Conservation (phyloP, 108 stramenopile genomes). For the Nannochloropsis oceanica region DNA sequence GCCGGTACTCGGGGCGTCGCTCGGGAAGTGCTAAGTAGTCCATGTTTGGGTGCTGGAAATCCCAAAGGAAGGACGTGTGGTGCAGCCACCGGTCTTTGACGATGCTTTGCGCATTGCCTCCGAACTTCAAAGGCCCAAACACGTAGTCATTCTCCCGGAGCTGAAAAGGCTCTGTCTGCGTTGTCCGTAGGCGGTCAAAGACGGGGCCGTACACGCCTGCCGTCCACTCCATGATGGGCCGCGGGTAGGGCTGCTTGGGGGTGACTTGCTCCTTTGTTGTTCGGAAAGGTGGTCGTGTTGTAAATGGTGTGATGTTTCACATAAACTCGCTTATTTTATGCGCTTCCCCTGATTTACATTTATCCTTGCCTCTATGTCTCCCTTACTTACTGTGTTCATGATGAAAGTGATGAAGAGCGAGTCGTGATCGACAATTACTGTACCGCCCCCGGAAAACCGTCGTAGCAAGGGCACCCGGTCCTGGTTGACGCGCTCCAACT, state of each 20-base stretch:
- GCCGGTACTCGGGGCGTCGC: slow-evolving; percentile 18
- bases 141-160: slow-evolving; percentile 27
- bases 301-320: background rate
- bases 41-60: slow-evolving; percentile 6
- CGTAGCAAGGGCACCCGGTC: slow-evolving; percentile 11
- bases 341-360: no score
- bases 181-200: background rate
- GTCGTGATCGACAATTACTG: slow-evolving; percentile 21
- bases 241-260: slow-evolving; percentile 9
- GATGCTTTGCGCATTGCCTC: slow-evolving; percentile 27
- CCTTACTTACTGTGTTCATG: slow-evolving; percentile 6
- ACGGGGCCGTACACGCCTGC: slow-evolving; percentile 12
- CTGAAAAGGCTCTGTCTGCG: background rate
- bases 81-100: slow-evolving; percentile 23
- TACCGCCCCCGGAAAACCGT: slow-evolving; percentile 24
- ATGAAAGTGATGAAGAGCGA: slow-evolving; percentile 13
- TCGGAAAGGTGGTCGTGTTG: background rate
- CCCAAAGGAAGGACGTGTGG: slow-evolving; percentile 29
- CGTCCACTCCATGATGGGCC: slow-evolving; percentile 20
- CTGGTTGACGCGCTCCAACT: background rate
- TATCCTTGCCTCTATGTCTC: no score
- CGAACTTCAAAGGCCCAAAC: slow-evolving; percentile 18
- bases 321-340: no score
- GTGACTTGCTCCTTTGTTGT: background rate
- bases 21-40: slow-evolving; percentile 14